Base-by-base conservation (phyloP, 2,329 filamentous ascomycete species). In the Neofusicoccum ribis region DNA sequence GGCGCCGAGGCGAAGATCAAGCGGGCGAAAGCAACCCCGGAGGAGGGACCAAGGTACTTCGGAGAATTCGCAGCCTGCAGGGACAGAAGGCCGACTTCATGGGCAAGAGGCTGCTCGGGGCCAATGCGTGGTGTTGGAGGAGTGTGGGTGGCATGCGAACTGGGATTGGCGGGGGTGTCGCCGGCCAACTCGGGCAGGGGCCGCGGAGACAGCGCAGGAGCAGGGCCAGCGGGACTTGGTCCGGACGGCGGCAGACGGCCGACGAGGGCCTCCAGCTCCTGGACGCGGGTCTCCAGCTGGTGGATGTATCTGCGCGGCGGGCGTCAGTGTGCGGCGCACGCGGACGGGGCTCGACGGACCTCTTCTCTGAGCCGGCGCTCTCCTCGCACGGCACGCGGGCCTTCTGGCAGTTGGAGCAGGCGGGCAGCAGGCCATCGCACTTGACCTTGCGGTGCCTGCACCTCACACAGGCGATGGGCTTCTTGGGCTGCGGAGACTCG, bases 41-140 rank as follows among this genome's bases (percentile, higher is more conserved):
- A 86, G 0, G 84, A 86, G 2, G 84, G 84, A 0, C 84, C 84
- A 14, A 86, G 82, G 54, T 86, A 86, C 65, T 82, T 77, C 3
- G 80, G 81, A 20, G 83, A 82, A 49, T 78, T 76, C 27, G 80
- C 82, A 3, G 77, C 77, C 1, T 81, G 82, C 1, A 86, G 73
- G 0, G 84, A 84, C 0, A 86, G 78, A 14, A 86, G 69, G 0
- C 84, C 84, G 15, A 86, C 84, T 67, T 86, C 83, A 66, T 86
- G 83, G 1, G 82, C 79, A 1, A 80, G 69, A 31, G 59, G 59
- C 59, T 62, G 59, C 14, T 62, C 47, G 5, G 59, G 59, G 20
- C 59, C 59, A 17, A 62, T 62, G 34, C 59, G 20, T 7, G 59
- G 59, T 5, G 46, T 41, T n/a, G 43, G 17, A 3, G 46, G 59